phyloP scores from a whole-genome alignment of 257 asterid genomes.

The Eucommia ulmoides region DNA sequence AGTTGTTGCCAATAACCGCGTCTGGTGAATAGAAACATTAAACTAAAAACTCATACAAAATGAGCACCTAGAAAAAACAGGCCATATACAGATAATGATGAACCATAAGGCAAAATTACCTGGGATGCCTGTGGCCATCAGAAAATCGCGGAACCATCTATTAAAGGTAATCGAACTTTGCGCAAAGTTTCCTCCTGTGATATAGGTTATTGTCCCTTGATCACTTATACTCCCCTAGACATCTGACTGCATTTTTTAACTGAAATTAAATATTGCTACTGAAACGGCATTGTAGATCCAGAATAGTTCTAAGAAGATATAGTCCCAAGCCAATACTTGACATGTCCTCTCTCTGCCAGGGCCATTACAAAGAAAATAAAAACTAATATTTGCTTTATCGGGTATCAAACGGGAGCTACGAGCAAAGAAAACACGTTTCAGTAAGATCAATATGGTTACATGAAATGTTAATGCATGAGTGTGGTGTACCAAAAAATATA shows the following conservation, averaged over 20 bases:
- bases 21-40: too few species aligned
- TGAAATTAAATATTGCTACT: background rate
- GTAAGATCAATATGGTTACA: background rate
- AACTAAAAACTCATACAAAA: too few species aligned
- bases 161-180: background rate
- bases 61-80: too few species aligned
- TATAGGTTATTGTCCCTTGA: background rate
- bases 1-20: too few species aligned
- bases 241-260: background rate
- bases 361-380: background rate
- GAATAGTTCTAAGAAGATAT: background rate
- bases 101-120: background rate
- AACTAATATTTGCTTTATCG: background rate
- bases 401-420: background rate
- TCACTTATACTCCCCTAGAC: background rate
- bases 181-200: background rate
- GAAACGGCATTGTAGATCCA: background rate
- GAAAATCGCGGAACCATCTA: background rate
- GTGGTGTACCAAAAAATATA: constrained; percentile 7
- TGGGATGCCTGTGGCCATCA: background rate
- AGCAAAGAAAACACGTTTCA: background rate
- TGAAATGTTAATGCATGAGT: background rate
- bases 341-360: background rate
- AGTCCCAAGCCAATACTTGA: background rate
- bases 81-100: too few species aligned